Evolutionary conservation across 73 alveolate species (phyloP).

Genomic region (Stentor roeselii): DNA sequence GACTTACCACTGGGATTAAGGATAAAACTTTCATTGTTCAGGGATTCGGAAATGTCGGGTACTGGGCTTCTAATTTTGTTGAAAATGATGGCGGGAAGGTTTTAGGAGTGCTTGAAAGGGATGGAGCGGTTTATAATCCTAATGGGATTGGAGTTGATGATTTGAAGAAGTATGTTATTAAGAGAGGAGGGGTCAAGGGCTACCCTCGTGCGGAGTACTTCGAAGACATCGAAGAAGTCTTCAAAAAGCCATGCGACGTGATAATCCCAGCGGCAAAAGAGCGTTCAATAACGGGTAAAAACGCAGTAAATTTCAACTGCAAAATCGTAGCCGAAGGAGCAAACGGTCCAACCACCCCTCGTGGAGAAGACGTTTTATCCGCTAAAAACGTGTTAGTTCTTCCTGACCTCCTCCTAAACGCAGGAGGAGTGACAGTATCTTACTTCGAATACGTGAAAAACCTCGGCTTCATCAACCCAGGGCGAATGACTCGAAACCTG

Average conservation of each 20-base stretch:
- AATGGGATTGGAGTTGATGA: constrained; percentile 67
- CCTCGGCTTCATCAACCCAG: constrained; percentile 69
- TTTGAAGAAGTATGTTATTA: constrained; percentile 42
- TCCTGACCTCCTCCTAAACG: constrained; percentile 79
- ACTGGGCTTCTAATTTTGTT: constrained; percentile 82
- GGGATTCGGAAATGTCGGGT: constrained; percentile 92
- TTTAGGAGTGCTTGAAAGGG: constrained; percentile 62
- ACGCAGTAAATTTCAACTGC: constrained; percentile 67
- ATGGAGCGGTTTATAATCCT: constrained; percentile 59
- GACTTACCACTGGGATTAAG: constrained; percentile 55
- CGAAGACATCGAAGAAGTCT: constrained; percentile 43
- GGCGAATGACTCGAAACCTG: constrained; percentile 68
- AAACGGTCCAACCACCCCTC: constrained; percentile 70
- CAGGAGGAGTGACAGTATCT: constrained; percentile 88
- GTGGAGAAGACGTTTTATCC: constrained; percentile 59
- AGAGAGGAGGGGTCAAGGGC: constrained; percentile 54
- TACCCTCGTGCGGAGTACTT: constrained; percentile 51
- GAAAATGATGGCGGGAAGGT: constrained; percentile 56
- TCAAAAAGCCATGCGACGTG: constrained; percentile 65
- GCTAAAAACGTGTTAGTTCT: constrained; percentile 60
- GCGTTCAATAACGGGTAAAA: constrained; percentile 46
- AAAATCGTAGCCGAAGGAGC: constrained; percentile 73
- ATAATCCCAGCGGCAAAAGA: constrained; percentile 63
- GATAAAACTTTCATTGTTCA: constrained; percentile 72
- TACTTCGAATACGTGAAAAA: constrained; percentile 88